phyloP scores from a whole-genome alignment of 108 stramenopile species.

The Fragilaria crotonensis region DNA sequence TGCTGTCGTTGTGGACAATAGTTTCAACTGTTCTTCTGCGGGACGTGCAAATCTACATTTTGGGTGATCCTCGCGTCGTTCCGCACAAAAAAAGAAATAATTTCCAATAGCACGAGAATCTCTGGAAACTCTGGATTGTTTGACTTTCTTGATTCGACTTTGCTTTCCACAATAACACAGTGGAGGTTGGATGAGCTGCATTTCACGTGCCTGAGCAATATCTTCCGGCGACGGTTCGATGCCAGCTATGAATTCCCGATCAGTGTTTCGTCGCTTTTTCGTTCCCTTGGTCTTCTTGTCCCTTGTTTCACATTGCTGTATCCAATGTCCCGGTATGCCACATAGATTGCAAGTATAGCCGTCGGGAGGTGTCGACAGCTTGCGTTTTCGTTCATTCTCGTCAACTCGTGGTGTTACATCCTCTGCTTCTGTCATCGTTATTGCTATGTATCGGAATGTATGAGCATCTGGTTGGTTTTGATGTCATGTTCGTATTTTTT shows the following conservation, averaged over 20 bases:
- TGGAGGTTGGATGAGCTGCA: slow-evolving; percentile 55
- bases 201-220: slow-evolving; percentile 40
- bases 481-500: no score
- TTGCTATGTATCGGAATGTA: no score
- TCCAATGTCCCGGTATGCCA: slow-evolving; percentile 56
- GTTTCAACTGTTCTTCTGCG: slow-evolving; percentile 48
- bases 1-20: slow-evolving; percentile 32
- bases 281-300: slow-evolving; percentile 33
- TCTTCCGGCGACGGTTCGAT: slow-evolving; percentile 61
- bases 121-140: slow-evolving; percentile 42
- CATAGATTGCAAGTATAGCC: slow-evolving; percentile 66
- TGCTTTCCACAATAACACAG: slow-evolving; percentile 59
- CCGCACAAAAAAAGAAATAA: slow-evolving; percentile 71
- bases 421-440: no score
- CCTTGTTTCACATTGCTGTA: slow-evolving; percentile 62
- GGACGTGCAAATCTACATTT: slow-evolving; percentile 66
- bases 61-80: slow-evolving; percentile 42
- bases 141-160: slow-evolving; percentile 68
- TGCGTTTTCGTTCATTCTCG: slow-evolving; percentile 42
- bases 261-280: slow-evolving; percentile 8
- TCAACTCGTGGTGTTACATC: slow-evolving; percentile 11
- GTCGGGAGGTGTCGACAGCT: slow-evolving; percentile 42
- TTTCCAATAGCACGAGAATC: slow-evolving; percentile 62
- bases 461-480: no score
- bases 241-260: slow-evolving; percentile 28